Conservation (phyloP, 257 asterid species). For the Solanum pennellii region DNA sequence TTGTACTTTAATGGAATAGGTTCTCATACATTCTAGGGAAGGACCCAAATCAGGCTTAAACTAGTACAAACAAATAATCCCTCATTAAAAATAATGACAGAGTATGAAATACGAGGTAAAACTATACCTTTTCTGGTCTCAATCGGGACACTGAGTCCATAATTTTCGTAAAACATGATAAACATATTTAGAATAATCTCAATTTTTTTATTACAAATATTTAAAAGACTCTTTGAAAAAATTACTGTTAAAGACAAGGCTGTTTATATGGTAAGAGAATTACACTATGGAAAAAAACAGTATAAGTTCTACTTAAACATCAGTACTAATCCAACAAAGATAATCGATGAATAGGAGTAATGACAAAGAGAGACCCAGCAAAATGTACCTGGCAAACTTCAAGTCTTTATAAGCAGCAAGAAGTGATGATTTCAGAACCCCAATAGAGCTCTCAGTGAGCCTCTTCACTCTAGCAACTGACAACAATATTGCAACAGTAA, state of each 20-base stretch:
- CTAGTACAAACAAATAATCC: not conserved
- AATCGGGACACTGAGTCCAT: not conserved
- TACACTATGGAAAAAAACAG: not conserved
- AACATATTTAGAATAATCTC: not conserved
- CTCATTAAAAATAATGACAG: not conserved
- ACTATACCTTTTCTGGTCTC: not conserved
- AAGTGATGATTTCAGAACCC: slow-evolving; percentile 50
- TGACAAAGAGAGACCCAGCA: not conserved
- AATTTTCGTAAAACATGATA: not conserved
- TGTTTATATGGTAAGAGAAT: not conserved
- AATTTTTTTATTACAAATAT: not conserved
- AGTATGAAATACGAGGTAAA: not conserved
- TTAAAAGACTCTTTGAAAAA: not conserved
- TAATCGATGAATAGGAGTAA: not conserved
- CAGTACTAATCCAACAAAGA: not conserved
- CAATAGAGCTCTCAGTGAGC: slow-evolving; percentile 53
- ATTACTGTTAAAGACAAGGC: not conserved
- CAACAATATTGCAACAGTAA: slow-evolving; percentile 58
- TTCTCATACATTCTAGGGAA: not conserved
- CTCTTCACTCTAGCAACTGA: slow-evolving; percentile 77
- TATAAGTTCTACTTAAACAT: not conserved
- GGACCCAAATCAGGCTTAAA: not conserved
- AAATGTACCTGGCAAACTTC: slow-evolving; percentile 47
- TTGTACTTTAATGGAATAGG: not conserved
- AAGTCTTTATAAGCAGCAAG: slow-evolving; percentile 62